A percentile compares a stretch with the other conserved stretches of the same genome.
Conservation (phyloP, 257 asterid species). For the Cynanchum wilfordii region DNA sequence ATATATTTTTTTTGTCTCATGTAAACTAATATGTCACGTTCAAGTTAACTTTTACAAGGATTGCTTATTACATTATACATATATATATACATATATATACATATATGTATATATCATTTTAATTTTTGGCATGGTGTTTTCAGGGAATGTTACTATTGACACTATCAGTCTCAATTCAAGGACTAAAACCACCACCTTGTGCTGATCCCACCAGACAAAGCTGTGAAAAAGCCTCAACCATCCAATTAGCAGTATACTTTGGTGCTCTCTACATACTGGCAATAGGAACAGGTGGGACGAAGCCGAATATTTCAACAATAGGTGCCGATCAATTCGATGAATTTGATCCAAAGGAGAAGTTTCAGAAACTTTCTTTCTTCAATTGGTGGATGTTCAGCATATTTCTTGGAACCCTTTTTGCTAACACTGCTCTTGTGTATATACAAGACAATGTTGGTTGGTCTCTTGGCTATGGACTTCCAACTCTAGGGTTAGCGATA, state of each 20-base stretch:
- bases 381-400: slow-evolving; percentile 97
- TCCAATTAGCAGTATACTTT: slow-evolving; percentile 57
- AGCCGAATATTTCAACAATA: slow-evolving; percentile 85
- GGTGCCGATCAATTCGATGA: slow-evolving; percentile 96
- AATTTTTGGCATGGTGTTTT: background rate
- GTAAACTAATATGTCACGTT: no score
- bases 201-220: slow-evolving; percentile 36
- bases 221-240: slow-evolving; percentile 50
- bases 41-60: no score
- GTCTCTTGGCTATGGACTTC: slow-evolving; percentile 82
- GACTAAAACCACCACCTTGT: slow-evolving; percentile 63
- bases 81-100: no score
- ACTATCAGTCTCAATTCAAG: slow-evolving; percentile 54
- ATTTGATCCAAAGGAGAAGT: slow-evolving; percentile 66
- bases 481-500: slow-evolving; percentile 56
- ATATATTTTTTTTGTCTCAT: no score
- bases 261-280: slow-evolving; percentile 76
- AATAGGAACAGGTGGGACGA: slow-evolving; percentile 83
- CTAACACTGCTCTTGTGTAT: slow-evolving; percentile 72
- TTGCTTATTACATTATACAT: no score
- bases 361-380: slow-evolving; percentile 80
- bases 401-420: slow-evolving; percentile 74
- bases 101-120: no score
- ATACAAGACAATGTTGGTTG: slow-evolving; percentile 88
- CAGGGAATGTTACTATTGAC: slow-evolving; percentile 79